Percentiles rank a stretch among this genome's conserved stretches.
Evolutionary conservation across 305 asterid genomes (phyloP).

Genomic region (Fraxinus platypoda): DNA sequence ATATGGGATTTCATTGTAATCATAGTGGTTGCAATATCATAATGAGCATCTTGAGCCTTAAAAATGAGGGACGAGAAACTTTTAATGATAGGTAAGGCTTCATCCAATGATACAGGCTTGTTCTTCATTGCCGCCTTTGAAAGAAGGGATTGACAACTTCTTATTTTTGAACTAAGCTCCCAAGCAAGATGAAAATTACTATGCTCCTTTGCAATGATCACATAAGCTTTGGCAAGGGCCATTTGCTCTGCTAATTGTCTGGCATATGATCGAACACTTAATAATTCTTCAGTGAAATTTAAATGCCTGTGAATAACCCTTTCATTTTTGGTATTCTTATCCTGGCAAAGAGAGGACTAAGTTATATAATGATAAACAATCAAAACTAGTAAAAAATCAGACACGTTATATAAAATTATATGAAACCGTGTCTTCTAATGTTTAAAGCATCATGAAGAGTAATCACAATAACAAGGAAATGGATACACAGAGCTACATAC

Average conservation of each 20-base stretch:
- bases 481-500: background rate
- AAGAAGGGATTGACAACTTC: conserved; percentile 48
- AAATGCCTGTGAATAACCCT: conserved; percentile 21
- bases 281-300: conserved; percentile 37
- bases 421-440: background rate
- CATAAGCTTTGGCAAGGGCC: conserved; percentile 57
- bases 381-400: background rate
- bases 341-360: conserved; percentile 44
- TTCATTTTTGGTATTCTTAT: conserved; percentile 38
- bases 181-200: conserved; percentile 57
- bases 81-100: conserved; percentile 48
- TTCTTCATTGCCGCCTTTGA: conserved; percentile 52
- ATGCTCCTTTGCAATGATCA: conserved; percentile 51
- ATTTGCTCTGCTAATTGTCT: conserved; percentile 57
- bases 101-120: conserved; percentile 40
- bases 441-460: background rate
- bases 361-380: conserved; percentile 1
- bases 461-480: background rate
- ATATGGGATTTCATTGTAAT: conserved; percentile 54
- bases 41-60: conserved; percentile 52
- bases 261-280: conserved; percentile 43
- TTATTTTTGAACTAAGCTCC: conserved; percentile 52
- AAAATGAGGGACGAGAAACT: conserved; percentile 46
- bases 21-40: conserved; percentile 55
- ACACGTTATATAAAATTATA: background rate